phyloP scores from a whole-genome alignment of 2,329 filamentous ascomycete genomes.

The Phaeosphaeria sp. region DNA sequence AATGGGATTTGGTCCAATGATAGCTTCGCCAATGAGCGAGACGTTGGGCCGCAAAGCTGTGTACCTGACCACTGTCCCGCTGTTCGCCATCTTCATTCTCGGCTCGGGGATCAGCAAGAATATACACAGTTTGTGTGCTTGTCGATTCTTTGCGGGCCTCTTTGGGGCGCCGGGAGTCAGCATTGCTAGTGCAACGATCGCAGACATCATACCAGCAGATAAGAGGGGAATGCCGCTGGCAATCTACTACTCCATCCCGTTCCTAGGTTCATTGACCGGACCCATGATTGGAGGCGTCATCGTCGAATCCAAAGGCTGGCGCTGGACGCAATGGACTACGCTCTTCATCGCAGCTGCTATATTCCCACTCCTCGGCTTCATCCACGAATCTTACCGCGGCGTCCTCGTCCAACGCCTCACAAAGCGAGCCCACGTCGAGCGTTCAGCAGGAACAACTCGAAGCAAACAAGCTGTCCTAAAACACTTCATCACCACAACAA shows the following conservation, averaged over 20 bases:
- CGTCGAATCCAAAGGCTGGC: background rate
- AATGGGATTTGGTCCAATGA: background rate
- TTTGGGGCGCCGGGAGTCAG: background rate
- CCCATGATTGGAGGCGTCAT: background rate
- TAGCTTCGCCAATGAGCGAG: background rate
- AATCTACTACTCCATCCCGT: background rate
- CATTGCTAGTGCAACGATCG: background rate
- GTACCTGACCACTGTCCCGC: background rate
- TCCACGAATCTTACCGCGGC: background rate
- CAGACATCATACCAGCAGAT: background rate
- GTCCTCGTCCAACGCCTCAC: background rate
- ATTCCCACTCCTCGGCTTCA: background rate
- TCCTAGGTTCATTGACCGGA: background rate
- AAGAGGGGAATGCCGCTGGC: background rate
- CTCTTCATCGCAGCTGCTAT: background rate
- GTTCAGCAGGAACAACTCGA: background rate
- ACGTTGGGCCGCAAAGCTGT: background rate
- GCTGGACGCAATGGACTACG: background rate
- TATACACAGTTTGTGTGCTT: background rate
- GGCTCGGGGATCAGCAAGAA: background rate
- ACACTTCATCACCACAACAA: background rate
- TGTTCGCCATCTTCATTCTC: background rate
- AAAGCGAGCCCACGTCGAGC: background rate
- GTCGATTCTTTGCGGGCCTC: background rate
- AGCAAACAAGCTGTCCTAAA: background rate